A percentile compares a stretch with the other conserved stretches of the same genome.
These are phyloP conservation scores for Balansia obtecta DNA, from an alignment of 2,329 filamentous ascomycete genomes.

Conservation along the genomic window DNA sequence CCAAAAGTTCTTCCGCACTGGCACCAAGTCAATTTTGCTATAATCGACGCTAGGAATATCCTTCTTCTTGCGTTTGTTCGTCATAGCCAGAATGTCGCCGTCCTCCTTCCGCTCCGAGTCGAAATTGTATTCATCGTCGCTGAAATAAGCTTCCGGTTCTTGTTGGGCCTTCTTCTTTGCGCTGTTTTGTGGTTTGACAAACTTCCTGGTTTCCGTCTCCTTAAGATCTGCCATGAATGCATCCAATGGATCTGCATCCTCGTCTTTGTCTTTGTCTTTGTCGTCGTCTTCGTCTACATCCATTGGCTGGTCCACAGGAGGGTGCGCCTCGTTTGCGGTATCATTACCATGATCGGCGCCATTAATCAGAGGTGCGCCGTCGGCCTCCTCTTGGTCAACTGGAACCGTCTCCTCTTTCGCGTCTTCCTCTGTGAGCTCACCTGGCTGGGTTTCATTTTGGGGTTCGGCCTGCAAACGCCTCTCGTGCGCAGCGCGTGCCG, in stretches of 20 bases:
- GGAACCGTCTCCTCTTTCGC: constrained; percentile 16
- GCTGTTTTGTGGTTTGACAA: constrained; percentile 18
- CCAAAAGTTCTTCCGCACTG: constrained; percentile 91
- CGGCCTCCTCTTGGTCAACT: constrained; percentile 7
- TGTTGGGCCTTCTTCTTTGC: constrained; percentile 37
- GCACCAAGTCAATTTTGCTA: constrained; percentile 69
- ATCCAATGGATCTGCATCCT: constrained; percentile 81
- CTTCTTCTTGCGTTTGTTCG: constrained; percentile 74
- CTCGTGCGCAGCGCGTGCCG: constrained; percentile 74
- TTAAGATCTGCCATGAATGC: constrained; percentile 81
- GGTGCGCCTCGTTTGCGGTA: neutral
- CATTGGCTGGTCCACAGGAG: constrained; percentile 32
- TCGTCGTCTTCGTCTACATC: constrained; percentile 47
- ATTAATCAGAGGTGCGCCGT: constrained; percentile 5
- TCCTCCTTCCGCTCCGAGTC: constrained; percentile 35
- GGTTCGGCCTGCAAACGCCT: constrained; percentile 49
- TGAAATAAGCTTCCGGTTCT: constrained; percentile 77
- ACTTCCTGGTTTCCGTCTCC: constrained; percentile 36
- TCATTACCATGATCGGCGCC: neutral
- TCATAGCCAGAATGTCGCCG: constrained; percentile 38
- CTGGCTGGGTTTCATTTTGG: constrained; percentile 32
- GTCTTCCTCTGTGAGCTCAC: constrained; percentile 25
- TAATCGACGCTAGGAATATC: constrained; percentile 86
- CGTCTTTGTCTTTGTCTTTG: constrained; percentile 46
- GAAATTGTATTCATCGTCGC: constrained; percentile 62